Conservation (phyloP, 2,329 filamentous ascomycete species). For the Aspergillus sojae region DNA sequence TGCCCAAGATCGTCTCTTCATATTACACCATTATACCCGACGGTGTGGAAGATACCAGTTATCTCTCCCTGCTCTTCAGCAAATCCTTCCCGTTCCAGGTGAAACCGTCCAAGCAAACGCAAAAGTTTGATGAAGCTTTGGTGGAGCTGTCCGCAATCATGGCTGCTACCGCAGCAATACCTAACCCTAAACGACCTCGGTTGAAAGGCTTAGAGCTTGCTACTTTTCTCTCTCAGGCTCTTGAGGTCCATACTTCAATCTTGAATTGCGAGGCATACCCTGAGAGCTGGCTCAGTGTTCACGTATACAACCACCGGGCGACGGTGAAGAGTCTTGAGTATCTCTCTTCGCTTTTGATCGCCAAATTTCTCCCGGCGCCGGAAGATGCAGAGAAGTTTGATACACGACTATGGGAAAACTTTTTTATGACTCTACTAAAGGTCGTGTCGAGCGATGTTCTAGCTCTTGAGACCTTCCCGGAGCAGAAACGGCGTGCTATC, state of each 20-base stretch:
- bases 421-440: constrained; percentile 86
- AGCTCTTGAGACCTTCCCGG: constrained; percentile 91
- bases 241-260: constrained; percentile 87
- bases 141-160: constrained; percentile 87
- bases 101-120: constrained; percentile 62
- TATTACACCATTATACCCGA: constrained; percentile 76
- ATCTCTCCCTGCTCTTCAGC: constrained; percentile 85
- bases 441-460: constrained; percentile 87
- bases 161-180: constrained; percentile 75
- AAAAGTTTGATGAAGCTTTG: constrained; percentile 80
- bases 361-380: constrained; percentile 81
- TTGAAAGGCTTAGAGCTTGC: constrained; percentile 78
- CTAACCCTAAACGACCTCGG: constrained; percentile 73
- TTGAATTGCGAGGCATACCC: constrained; percentile 89
- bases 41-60: constrained; percentile 59
- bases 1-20: constrained; percentile 87
- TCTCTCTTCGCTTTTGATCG: constrained; percentile 75
- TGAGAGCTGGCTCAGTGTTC: constrained; percentile 83
- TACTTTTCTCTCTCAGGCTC: constrained; percentile 72
- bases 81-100: constrained; percentile 85
- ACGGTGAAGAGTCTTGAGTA: constrained; percentile 85
- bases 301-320: constrained; percentile 90
- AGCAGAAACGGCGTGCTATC: constrained; percentile 92
- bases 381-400: constrained; percentile 92
- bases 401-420: constrained; percentile 89